Percentiles rank a stretch among this genome's conserved stretches.
Conservation (phyloP, 345 rosid genomes). For the Euclidium syriacum region DNA sequence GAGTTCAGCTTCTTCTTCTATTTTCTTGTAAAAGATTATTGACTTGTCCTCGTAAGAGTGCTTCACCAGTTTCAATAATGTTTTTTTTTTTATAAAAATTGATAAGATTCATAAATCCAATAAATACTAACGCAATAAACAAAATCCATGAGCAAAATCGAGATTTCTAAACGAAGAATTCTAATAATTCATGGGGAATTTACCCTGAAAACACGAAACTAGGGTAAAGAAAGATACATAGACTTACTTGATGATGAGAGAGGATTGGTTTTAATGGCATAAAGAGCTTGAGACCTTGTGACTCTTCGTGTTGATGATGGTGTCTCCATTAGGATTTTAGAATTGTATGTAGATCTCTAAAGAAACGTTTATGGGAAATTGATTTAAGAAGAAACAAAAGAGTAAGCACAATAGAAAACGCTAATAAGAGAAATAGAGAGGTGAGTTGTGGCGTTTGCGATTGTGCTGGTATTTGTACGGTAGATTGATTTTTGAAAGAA, state of each 20-base stretch:
- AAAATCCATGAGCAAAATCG: background rate
- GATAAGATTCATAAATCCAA: constrained; percentile 8
- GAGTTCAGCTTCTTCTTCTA: constrained; percentile 66
- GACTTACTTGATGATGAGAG: constrained; percentile 21
- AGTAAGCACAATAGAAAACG: background rate
- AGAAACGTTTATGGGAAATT: background rate
- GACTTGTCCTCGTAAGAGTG: constrained; percentile 75
- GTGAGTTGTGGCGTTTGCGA: background rate
- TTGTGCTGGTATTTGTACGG: background rate
- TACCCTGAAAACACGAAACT: background rate
- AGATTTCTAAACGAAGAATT: background rate
- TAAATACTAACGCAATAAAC: too few relatives aligned
- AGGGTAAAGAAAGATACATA: background rate
- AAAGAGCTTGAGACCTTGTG: constrained; percentile 28
- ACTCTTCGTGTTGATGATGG: constrained; percentile 28
- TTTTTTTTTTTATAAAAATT: constrained; percentile 24
- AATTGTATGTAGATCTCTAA: background rate
- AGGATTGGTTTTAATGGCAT: constrained; percentile 5
- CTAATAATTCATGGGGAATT: background rate
- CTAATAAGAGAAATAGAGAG: background rate
- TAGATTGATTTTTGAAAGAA: background rate
- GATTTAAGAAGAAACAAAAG: background rate
- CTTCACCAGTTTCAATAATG: constrained; percentile 93
- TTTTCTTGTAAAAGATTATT: constrained; percentile 68
- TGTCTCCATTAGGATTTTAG: constrained; percentile 18